These are phyloP conservation scores for Casaregolazyma lundiana DNA, from an alignment of 1,139 yeast genomes.

Conservation along the genomic window DNA sequence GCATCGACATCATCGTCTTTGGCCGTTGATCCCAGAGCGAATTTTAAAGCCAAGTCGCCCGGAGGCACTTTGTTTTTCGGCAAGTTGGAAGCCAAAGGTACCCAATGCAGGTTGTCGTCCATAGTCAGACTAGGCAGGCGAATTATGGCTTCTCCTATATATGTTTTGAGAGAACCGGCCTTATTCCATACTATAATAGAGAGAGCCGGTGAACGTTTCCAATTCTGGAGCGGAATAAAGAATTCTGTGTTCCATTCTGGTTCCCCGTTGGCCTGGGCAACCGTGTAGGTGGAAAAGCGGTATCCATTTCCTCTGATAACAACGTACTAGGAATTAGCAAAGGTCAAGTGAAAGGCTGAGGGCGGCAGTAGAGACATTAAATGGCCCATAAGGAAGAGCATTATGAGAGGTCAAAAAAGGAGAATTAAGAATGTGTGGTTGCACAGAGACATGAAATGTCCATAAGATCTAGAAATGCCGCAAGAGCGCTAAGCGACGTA, in stretches of 20 bases:
- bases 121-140: slow-evolving; percentile 33
- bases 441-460: neutral
- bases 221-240: slow-evolving; percentile 24
- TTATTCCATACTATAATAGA: slow-evolving; percentile 38
- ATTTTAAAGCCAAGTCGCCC: slow-evolving; percentile 52
- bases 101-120: slow-evolving; percentile 29
- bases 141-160: slow-evolving; percentile 54
- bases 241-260: slow-evolving; percentile 35
- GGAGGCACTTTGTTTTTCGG: slow-evolving; percentile 35
- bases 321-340: slow-evolving; percentile 20
- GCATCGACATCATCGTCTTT: slow-evolving; percentile 13
- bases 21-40: slow-evolving; percentile 32
- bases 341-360: neutral
- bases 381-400: no score
- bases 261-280: slow-evolving; percentile 25
- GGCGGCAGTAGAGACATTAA: neutral
- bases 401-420: no score
- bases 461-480: neutral
- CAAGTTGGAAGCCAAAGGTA: slow-evolving; percentile 4
- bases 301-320: slow-evolving; percentile 28
- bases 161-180: slow-evolving; percentile 35
- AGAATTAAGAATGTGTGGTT: neutral
- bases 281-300: slow-evolving; percentile 33
- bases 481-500: no score
- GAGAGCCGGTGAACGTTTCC: slow-evolving; percentile 24